Evolutionary conservation across 805 yeast species (phyloP).

Genomic region (Sugiyamaella mastotermitis): DNA sequence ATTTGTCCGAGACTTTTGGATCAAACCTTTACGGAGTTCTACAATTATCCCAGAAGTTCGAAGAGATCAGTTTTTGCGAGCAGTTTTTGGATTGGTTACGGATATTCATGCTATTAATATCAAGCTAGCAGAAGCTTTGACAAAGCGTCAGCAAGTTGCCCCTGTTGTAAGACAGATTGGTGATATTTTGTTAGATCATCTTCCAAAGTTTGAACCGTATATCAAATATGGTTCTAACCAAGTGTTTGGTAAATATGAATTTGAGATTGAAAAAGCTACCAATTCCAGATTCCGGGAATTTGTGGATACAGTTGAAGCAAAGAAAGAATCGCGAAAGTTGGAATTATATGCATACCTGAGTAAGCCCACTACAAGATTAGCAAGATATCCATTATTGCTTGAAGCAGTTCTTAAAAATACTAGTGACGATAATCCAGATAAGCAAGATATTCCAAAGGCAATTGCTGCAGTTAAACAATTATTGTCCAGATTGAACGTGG

Average conservation of each 20-base stretch:
- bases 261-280: conserved; percentile 86
- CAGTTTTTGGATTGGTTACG: conserved; percentile 84
- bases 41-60: conserved; percentile 84
- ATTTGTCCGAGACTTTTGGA: conserved; percentile 88
- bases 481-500: conserved; percentile 72
- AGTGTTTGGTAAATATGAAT: conserved; percentile 90
- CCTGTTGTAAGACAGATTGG: conserved; percentile 84
- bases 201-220: conserved; percentile 87
- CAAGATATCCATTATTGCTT: conserved; percentile 81
- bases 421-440: conserved; percentile 67
- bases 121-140: conserved; percentile 80
- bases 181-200: conserved; percentile 77
- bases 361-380: conserved; percentile 94
- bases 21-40: conserved; percentile 80
- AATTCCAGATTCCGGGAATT: conserved; percentile 90
- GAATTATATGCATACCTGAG: conserved; percentile 91
- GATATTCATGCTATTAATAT: conserved; percentile 82
- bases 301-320: conserved; percentile 81
- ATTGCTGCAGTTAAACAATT: conserved; percentile 69
- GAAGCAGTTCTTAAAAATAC: conserved; percentile 81
- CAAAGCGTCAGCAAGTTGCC: conserved; percentile 77
- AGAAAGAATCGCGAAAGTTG: conserved; percentile 79
- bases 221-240: conserved; percentile 91
- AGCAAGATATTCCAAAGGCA: conserved; percentile 61
- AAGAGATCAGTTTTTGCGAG: conserved; percentile 83